Base-by-base conservation (phyloP, 176 grass and related monocot genomes). In the Cenchrus fungigraminus region DNA sequence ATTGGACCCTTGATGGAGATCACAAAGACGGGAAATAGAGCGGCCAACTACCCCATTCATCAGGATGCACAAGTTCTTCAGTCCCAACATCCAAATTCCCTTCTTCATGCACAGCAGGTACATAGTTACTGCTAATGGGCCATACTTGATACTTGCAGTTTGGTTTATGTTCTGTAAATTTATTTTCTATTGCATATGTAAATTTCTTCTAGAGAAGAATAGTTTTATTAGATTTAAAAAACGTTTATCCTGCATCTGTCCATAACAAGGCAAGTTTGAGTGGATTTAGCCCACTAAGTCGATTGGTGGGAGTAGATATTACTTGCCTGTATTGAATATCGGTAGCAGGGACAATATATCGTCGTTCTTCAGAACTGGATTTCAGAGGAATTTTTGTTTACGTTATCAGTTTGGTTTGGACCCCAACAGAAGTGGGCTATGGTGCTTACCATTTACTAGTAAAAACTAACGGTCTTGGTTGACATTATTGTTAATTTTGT, bases 91-190 rank as follows among this genome's bases (percentile, higher is more conserved):
- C 91, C 91, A 80, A 99, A 91, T 81, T 72, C 85, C 74, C 81
- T 91, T 63, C 80, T 95, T 84, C 92, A 98, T 68, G 85, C 68
- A 51, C 91, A 89, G 77, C 91, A 96, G 84, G 93, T 99, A 79
- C 46, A 80, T 25, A 77, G 54, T 56, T 81, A 62, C n/a, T 77
- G 10, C 52, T 75, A 72, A 31, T 85, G 89, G 19, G 9, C 47
- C 49, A 73, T 84, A 78, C 25, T 31, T 77, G 54, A 73, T 84
- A 78, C 25, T 31, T 77, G 54, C 29, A 44, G 47, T 49, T 89
- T 64, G 68, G 43, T 69, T 52, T 76, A 60, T 49, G 1, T 47
- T 78, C 43, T n/a, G 56, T 51, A 83, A 78, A 37, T 76, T 32
- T 88, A 9, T 77, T 73, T 43, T 56, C 42, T 81, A 10, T 28